These are phyloP conservation scores for Sporodiniella umbellata DNA, from an alignment of 371 early-diverging fungal species.

Conservation along the genomic window DNA sequence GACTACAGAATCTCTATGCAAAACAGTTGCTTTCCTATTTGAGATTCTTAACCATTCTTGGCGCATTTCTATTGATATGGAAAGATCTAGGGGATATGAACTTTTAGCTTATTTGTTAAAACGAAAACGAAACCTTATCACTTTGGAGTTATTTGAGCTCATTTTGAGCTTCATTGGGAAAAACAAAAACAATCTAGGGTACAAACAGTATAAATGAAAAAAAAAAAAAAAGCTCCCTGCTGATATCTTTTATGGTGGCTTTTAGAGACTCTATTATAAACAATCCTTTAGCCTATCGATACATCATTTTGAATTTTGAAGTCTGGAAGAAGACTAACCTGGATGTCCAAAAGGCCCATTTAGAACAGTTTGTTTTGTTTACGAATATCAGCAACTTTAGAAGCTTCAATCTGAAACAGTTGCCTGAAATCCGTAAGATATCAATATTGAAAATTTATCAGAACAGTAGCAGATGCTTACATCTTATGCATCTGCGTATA, in stretches of 20 bases:
- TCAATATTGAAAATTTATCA: neutral
- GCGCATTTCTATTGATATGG: conserved; percentile 76
- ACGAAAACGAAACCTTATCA: conserved; percentile 58
- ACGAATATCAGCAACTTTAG: conserved; percentile 55
- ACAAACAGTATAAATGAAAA: neutral
- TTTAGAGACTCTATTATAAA: conserved; percentile 60
- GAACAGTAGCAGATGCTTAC: neutral
- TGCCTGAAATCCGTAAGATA: conserved; percentile 61
- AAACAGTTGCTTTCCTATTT: conserved; percentile 56
- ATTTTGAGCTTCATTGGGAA: conserved; percentile 65
- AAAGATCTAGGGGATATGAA: conserved; percentile 68
- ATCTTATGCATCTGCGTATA: no score
- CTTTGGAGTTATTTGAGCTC: conserved; percentile 57
- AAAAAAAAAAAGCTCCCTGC: no score
- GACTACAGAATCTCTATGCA: conserved; percentile 58
- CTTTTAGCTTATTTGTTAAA: conserved; percentile 64
- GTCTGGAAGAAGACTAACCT: conserved; percentile 63
- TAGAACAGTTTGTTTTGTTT: conserved; percentile 67
- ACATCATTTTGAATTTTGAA: conserved; percentile 67
- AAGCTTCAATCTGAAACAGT: conserved; percentile 56
- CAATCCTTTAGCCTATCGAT: conserved; percentile 65
- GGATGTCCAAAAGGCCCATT: conserved; percentile 58
- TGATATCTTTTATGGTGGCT: neutral
- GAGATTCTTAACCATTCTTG: conserved; percentile 65
- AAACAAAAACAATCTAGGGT: conserved; percentile 50